Evolutionary conservation across 2,329 filamentous ascomycete genomes (phyloP), one percentile per base, ranked within the genome.

Genomic region (Lasiodiplodia citricola): DNA sequence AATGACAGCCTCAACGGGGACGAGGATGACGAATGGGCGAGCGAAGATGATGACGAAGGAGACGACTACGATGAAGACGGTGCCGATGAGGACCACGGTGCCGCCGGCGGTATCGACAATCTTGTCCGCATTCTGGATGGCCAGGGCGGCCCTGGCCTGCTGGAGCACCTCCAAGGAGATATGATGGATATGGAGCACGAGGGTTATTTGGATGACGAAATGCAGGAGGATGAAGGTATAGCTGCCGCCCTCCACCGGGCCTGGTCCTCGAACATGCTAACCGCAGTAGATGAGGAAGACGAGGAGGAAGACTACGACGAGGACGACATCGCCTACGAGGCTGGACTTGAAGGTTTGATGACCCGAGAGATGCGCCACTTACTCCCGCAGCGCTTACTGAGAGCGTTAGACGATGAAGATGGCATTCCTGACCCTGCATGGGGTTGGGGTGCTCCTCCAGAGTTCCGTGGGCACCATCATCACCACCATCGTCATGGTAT

Each of bases 221-320:
- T 88, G 80, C 82, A 83, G 64, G 87, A 87, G 70, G 86, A 87
- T 69, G 87, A 87, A 72, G 87, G 85, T 83, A 76, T 70, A 91
- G 91, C 70, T 67, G 52, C 50, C 55, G 18, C 13, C 5, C 21
- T 21, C 44, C 69, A 31, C 38, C 41, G 35, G 28, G 10, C 58
- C 18, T 4, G n/a, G 21, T n/a, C 47, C 18, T 4, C 13, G n/a
- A 23, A 37, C 38, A 21, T 8, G 62, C 70, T 71, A 56, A 70
- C 54, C 13, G 54, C 50, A 69, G 63, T 44, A 68, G 70, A 74
- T 63, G 76, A 75, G 74, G 83, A 82, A 72, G 81, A 84, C 71
- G 85, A 85, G 38, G 84, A 84, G n/a, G 92, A 93, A 57, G 90
- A 92, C 21, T 91, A 92, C 51, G 90, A 90, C 54, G 88, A 90